A percentile compares a stretch with the other conserved stretches of the same genome.
Conservation (phyloP, 1,284 basidiomycete genomes). For the Ceratobasidium sp. region DNA sequence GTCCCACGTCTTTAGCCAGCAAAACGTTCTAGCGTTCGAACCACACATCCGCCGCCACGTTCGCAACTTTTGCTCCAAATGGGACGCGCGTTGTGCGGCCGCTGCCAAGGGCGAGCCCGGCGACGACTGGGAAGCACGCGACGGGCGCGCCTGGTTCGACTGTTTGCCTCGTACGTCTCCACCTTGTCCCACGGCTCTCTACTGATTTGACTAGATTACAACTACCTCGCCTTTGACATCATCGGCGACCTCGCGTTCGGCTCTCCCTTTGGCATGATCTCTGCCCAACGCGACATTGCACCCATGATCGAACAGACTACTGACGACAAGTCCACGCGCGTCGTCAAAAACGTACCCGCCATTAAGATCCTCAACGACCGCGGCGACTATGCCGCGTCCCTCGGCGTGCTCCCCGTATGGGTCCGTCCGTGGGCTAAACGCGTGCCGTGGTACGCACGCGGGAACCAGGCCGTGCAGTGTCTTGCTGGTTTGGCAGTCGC, state of each 20-base stretch:
- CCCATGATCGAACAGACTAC: constrained; percentile 60
- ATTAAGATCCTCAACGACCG: constrained; percentile 89
- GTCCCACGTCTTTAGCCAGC: constrained; percentile 87
- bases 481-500: constrained; percentile 81
- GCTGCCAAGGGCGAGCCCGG: constrained; percentile 62
- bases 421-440: constrained; percentile 73
- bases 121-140: constrained; percentile 69
- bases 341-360: constrained; percentile 76
- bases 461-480: constrained; percentile 74
- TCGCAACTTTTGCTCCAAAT: constrained; percentile 69
- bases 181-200: constrained; percentile 5
- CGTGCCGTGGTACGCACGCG: constrained; percentile 80
- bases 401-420: constrained; percentile 81
- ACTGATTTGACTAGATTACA: constrained; percentile 60
- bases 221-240: constrained; percentile 89
- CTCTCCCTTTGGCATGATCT: constrained; percentile 89
- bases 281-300: constrained; percentile 77
- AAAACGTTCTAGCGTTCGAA: constrained; percentile 74
- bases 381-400: constrained; percentile 86
- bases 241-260: constrained; percentile 88
- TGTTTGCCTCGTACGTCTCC: constrained; percentile 70
- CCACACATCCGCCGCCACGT: constrained; percentile 75
- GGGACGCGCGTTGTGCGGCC: constrained; percentile 76
- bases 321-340: constrained; percentile 47
- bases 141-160: constrained; percentile 76